These are phyloP conservation scores for Podospora conica DNA, from an alignment of 495 filamentous ascomycete genomes.

Conservation along the genomic window DNA sequence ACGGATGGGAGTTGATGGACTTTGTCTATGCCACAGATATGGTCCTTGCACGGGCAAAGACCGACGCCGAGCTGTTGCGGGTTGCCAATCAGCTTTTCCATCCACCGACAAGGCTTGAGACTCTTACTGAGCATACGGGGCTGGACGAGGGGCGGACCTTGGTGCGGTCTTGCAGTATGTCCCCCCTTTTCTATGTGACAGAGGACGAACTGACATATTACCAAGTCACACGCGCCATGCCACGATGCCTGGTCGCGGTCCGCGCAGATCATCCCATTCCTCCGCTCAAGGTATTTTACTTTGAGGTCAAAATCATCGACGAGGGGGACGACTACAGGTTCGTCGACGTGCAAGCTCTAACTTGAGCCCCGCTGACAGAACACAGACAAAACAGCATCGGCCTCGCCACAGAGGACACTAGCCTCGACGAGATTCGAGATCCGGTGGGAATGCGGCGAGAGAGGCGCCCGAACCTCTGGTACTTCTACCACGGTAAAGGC, in stretches of 20 bases:
- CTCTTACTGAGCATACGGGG: background rate
- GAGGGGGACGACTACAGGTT: background rate
- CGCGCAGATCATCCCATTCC: conserved; percentile 5
- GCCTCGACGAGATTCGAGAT: background rate
- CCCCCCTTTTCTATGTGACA: background rate
- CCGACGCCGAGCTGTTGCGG: background rate
- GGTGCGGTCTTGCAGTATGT: background rate
- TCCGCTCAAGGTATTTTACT: background rate
- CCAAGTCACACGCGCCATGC: background rate
- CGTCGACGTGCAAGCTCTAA: background rate
- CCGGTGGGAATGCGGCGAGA: background rate
- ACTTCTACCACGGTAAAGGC: background rate
- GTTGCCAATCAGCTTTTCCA: background rate
- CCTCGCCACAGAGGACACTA: background rate
- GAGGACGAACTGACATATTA: background rate
- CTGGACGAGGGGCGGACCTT: too few relatives aligned
- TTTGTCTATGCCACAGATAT: conserved; percentile 2
- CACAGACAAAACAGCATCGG: background rate
- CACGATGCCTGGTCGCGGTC: background rate
- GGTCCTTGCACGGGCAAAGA: background rate
- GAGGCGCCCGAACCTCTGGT: background rate
- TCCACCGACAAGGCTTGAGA: background rate
- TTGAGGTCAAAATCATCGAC: background rate
- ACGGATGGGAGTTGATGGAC: conserved; percentile 7
- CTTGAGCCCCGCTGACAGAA: background rate